phyloP scores from a whole-genome alignment of 768 basidiomycete genomes.

The Tremella mesenterica region DNA sequence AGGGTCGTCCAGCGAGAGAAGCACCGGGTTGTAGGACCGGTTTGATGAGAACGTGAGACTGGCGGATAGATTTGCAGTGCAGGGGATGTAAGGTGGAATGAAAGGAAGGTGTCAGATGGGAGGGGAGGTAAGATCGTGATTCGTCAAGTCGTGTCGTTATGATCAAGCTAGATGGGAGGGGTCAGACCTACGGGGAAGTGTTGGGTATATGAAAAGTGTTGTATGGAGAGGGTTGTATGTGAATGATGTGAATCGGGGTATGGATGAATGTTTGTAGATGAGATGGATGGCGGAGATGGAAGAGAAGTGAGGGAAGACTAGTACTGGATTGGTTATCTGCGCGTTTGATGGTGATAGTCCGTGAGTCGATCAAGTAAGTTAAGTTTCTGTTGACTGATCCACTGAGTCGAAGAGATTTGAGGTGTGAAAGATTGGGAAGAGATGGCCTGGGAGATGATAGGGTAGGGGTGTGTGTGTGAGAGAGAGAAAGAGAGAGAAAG shows the following conservation, averaged over 20 bases:
- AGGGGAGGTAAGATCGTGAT: background rate
- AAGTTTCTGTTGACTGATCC: background rate
- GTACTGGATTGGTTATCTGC: too few relatives aligned
- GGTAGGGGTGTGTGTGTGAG: background rate
- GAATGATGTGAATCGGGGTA: background rate
- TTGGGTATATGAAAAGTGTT: too few relatives aligned
- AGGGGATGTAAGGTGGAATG: background rate
- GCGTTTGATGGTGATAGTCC: background rate
- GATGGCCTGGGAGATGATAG: background rate
- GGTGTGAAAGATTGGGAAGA: background rate
- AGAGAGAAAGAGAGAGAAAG: conserved; percentile 4
- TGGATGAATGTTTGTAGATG: too few relatives aligned
- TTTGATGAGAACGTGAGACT: too few relatives aligned
- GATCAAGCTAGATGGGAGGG: background rate
- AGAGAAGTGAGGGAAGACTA: too few relatives aligned
- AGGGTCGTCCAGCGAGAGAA: background rate
- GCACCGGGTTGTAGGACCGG: too few relatives aligned
- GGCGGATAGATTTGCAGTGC: background rate
- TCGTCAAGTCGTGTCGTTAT: background rate
- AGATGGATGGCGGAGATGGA: too few relatives aligned
- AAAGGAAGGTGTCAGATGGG: background rate
- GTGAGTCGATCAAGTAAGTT: background rate
- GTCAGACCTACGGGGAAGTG: too few relatives aligned
- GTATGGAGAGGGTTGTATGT: background rate
- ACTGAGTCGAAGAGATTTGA: background rate